phyloP scores from a whole-genome alignment of 768 basidiomycete genomes.

The Termitomyces sp. region DNA sequence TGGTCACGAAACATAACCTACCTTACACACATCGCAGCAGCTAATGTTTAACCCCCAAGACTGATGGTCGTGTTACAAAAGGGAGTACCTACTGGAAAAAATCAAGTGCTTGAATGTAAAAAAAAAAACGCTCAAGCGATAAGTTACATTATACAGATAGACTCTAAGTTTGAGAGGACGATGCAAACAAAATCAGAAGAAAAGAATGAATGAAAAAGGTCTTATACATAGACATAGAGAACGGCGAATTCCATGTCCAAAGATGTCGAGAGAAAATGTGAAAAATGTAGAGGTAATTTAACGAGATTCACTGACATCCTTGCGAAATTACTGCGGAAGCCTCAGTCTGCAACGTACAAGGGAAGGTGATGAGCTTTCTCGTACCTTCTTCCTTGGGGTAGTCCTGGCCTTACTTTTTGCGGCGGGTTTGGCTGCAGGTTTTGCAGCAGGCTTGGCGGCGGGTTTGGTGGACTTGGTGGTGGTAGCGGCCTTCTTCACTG shows the following conservation, averaged over 20 bases:
- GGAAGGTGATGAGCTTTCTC: background rate
- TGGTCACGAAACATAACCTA: too few species aligned
- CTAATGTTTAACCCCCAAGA: background rate
- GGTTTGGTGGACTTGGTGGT: slow-evolving; percentile 31
- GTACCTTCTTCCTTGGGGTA: slow-evolving; percentile 30
- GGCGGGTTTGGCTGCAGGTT: slow-evolving; percentile 18
- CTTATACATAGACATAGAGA: slow-evolving; percentile 5
- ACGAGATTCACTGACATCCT: background rate
- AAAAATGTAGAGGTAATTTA: slow-evolving; percentile 2
- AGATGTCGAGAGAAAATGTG: background rate
- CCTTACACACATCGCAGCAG: background rate
- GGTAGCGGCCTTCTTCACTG: slow-evolving; percentile 8
- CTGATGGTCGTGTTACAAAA: background rate
- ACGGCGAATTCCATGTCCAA: background rate
- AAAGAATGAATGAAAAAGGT: background rate
- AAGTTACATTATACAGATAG: slow-evolving; percentile 34
- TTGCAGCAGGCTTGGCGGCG: slow-evolving; percentile 28
- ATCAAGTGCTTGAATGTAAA: background rate
- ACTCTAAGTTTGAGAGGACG: slow-evolving; percentile 11
- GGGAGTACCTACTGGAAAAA: too few species aligned
- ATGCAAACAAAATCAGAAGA: background rate
- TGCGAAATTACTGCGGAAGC: background rate
- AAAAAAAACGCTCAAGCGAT: slow-evolving; percentile 18
- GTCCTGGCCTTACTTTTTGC: slow-evolving; percentile 24
- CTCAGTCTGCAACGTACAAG: background rate